Evolutionary conservation across 2,329 filamentous ascomycete species (phyloP), one percentile per base, ranked within the genome.

Genomic region (Fusarium sacchari): DNA sequence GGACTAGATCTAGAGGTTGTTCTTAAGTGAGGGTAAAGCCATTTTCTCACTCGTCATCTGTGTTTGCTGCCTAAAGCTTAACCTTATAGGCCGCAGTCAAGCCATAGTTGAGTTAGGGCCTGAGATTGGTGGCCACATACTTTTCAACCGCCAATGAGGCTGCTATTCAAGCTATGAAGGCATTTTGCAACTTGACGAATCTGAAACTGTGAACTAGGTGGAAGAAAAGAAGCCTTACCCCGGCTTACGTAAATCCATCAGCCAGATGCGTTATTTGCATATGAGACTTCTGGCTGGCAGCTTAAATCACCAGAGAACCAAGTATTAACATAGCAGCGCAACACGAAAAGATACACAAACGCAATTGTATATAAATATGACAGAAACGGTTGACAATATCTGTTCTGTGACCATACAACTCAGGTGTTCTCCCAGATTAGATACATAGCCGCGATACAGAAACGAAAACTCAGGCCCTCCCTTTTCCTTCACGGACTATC

Each of bases 21-120:
- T n/a, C n/a, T n/a, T n/a, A n/a, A n/a, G n/a, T n/a, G n/a, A n/a
- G n/a, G n/a, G n/a, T n/a, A n/a, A n/a, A n/a, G n/a, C n/a, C n/a
- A n/a, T n/a, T n/a, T n/a, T n/a, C n/a, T n/a, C n/a, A n/a, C n/a
- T n/a, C n/a, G n/a, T n/a, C n/a, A n/a, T n/a, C n/a, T n/a, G n/a
- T n/a, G n/a, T n/a, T n/a, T n/a, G n/a, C n/a, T n/a, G n/a, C n/a
- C n/a, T n/a, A n/a, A n/a, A n/a, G n/a, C n/a, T n/a, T n/a, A n/a
- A n/a, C n/a, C n/a, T n/a, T n/a, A n/a, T n/a, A n/a, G n/a, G n/a
- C n/a, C n/a, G n/a, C n/a, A n/a, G n/a, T n/a, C n/a, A n/a, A n/a
- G n/a, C n/a, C n/a, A n/a, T n/a, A n/a, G 11, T 9, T 49, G 3
- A 49, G 15, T n/a, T 3, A 17, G 14, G 20, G 2, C 1, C 3